Evolutionary conservation across 1,284 basidiomycete species (phyloP).

Genomic region (Rhodotorula mucilaginosa): DNA sequence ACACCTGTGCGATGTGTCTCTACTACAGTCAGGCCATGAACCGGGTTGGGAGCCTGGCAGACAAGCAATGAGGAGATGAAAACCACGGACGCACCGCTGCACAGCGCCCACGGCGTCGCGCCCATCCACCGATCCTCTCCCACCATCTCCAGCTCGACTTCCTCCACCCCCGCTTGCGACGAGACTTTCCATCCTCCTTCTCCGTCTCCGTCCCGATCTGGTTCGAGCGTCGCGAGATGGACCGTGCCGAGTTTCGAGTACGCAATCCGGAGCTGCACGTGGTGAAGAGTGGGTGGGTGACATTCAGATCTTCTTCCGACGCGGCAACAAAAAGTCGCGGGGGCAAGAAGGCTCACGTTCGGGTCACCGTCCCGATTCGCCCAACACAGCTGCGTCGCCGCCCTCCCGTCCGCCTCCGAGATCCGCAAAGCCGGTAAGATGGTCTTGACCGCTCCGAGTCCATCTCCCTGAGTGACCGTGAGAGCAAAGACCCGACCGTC

Average conservation of each 20-base stretch:
- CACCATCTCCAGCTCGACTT: background rate
- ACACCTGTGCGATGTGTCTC: slow-evolving; percentile 7
- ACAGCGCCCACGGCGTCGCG: slow-evolving; percentile 12
- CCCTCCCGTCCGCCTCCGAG: slow-evolving; percentile 10
- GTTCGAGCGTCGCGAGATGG: background rate
- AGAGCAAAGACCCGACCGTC: slow-evolving; percentile 24
- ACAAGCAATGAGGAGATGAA: too few species aligned
- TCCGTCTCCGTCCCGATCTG: too few species aligned
- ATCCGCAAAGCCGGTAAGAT: background rate
- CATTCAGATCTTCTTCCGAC: too few species aligned
- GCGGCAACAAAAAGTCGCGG: too few species aligned
- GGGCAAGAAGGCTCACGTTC: too few species aligned
- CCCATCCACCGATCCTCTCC: slow-evolving; percentile 19
- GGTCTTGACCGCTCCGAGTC: background rate
- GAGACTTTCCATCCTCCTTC: background rate
- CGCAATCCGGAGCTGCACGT: slow-evolving; percentile 8
- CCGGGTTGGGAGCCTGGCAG: too few species aligned
- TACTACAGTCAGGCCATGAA: too few species aligned
- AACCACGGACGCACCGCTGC: slow-evolving; percentile 12
- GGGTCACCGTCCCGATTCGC: background rate
- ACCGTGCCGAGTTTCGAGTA: slow-evolving; percentile 28
- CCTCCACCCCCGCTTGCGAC: background rate
- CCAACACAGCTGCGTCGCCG: slow-evolving; percentile 28
- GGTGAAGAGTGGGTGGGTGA: too few species aligned
- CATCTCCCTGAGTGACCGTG: slow-evolving; percentile 10